These are phyloP conservation scores for Biscutella laevigata DNA, from an alignment of 441 rosid genomes.

Conservation along the genomic window DNA sequence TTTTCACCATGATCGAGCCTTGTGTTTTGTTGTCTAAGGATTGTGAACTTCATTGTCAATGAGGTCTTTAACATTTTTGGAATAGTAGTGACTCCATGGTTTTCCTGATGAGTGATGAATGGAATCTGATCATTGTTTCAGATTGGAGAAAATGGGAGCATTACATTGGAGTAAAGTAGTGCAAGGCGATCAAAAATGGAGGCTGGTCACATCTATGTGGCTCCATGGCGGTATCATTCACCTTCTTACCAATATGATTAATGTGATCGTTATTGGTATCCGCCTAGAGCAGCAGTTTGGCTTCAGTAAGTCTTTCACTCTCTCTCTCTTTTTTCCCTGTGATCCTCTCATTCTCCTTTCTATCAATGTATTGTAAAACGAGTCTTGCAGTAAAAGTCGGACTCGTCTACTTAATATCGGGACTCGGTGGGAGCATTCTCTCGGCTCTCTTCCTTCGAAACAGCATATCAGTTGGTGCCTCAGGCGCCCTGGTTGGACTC, in stretches of 20 bases:
- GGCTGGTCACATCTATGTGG: conserved; percentile 73
- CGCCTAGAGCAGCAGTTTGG: conserved; percentile 93
- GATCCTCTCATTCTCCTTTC: background rate
- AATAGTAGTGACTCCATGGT: background rate
- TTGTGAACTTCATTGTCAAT: background rate
- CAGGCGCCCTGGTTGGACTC: conserved; percentile 92
- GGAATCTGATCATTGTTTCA: conserved; percentile 23
- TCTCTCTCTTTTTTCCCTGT: background rate
- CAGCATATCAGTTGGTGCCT: conserved; percentile 81
- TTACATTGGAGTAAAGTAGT: conserved; percentile 62
- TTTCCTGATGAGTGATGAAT: background rate
- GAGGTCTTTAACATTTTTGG: background rate
- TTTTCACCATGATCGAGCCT: background rate
- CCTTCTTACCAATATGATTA: conserved; percentile 62
- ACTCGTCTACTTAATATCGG: conserved; percentile 58
- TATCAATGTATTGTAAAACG: background rate
- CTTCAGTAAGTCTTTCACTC: conserved; percentile 41
- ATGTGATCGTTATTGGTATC: conserved; percentile 60
- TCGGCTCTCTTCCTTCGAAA: conserved; percentile 62
- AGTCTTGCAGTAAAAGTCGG: conserved; percentile 54
- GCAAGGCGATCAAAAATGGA: conserved; percentile 65
- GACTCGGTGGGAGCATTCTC: conserved; percentile 70
- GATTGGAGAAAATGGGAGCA: conserved; percentile 83
- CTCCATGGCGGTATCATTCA: conserved; percentile 86
- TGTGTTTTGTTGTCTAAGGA: background rate